Base-by-base conservation (phyloP, 2,329 filamentous ascomycete genomes). In the Alternaria rosae region DNA sequence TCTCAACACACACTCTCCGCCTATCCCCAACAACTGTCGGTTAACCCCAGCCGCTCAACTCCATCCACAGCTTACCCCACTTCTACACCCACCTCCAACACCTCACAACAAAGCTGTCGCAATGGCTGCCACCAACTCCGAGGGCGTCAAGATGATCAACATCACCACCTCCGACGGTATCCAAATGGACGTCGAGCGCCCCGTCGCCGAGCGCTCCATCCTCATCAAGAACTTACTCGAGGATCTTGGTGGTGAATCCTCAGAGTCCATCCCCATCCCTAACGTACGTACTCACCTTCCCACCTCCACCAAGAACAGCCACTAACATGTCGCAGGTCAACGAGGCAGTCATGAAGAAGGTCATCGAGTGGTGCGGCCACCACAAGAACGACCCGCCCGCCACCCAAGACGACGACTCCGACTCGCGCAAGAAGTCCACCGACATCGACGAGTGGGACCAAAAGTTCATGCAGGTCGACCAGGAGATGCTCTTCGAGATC, bases 381-480 rank as follows among this genome's bases (percentile, higher is more conserved):
- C 95, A 99, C 87, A 92, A 92, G 81, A 89, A 89, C 79, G 95
- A 99, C 76, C 93, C 95, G 41, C 86, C 89, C n/a, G 87, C 89
- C 66, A 85, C 90, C 56, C 88, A 89, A 74, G 94, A 98, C 66
- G 95, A 97, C 63, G 93, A 99, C 74, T 91, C 91, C 65, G 94
- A 98, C 75, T 93, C 90, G 53, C 92, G 95, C 73, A 97, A 97
- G 87, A 97, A 97, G 88, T 97, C 94, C 2, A 98, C 95, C 48
- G 95, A 99, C 74, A 99, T 99, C 70, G 95, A 98, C 62, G 95
- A 99, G 82, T 99, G 95, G 95, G 95, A 99, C 74, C 94, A 98
- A 82, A 99, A 99, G 84, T 99, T 98, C 82, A 98, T 99, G 95
- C 94, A 98, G 82, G 95, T 99, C 17, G 95, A 99, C 80, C 95